phyloP scores from a whole-genome alignment of 202 grass and related monocot genomes.

The Eragrostis tef region DNA sequence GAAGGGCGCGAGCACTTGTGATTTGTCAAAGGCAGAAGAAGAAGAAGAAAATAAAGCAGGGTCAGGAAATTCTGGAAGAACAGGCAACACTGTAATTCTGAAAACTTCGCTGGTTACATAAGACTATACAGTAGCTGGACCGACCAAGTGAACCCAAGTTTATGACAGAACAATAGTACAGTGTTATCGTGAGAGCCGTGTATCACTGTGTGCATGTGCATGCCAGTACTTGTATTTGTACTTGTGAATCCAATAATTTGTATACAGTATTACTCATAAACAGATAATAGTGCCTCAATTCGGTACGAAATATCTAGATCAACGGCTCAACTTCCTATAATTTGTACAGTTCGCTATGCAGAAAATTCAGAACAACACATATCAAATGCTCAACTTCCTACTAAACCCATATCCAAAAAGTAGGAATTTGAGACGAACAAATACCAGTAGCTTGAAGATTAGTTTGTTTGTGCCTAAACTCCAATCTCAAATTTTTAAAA shows the following conservation, averaged over 20 bases:
- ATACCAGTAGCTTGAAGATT: neutral
- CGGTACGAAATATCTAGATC: too few species aligned
- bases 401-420: neutral
- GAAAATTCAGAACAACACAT: neutral
- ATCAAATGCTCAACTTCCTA: neutral
- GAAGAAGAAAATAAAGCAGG: neutral
- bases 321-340: too few species aligned
- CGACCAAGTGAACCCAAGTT: too few species aligned
- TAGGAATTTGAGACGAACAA: neutral
- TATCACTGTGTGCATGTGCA: conserved; percentile 31
- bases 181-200: neutral
- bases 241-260: conserved; percentile 19
- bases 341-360: neutral
- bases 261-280: neutral
- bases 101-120: too few species aligned
- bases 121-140: too few species aligned
- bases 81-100: neutral
- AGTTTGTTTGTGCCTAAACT: neutral
- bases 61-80: conserved; percentile 21
- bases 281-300: neutral
- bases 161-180: neutral
- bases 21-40: too few species aligned
- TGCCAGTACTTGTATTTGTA: conserved; percentile 33
- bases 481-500: neutral
- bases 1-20: conserved; percentile 68